Base-by-base conservation (phyloP, 176 grass and related monocot genomes). In the Avena atlantica region DNA sequence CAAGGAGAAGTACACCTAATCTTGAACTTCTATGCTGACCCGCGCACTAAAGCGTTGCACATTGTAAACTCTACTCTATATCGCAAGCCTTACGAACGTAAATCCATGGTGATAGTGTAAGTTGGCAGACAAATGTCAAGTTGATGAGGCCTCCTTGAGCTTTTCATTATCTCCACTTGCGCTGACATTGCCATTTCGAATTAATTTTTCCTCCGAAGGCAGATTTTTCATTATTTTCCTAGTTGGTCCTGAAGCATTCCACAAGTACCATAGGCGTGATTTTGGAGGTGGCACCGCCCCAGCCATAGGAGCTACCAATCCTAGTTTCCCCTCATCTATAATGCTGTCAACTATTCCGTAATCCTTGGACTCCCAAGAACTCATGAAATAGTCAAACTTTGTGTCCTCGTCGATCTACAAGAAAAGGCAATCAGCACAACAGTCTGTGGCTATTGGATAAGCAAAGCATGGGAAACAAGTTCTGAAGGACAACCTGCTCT, bases 301-400 rank as follows among this genome's bases (percentile, higher is more conserved):
- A 17, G 90, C 90, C 58, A 93, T 80, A 3, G 97, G 97, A 87
- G 94, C 97, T 66, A 98, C 87, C 53, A 98, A 90, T n/a, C 87
- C 92, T 0, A 63, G 85, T 85, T 96, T 98, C 14, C 90, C 97
- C 31, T 96, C 94, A 77, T 96, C 92, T 52, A 98, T 90, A 51
- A 98, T 78, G 12, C 50, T 78, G 78, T 96, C 97, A 78, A 96
- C 49, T 87, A 98, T 85, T 16, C 97, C 94, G 77, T 98, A 98
- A 80, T 94, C 94, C 87, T 98, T 94, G 47, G 97, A 94, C 87
- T 98, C 93, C 94, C 89, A 98, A 81, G 97, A 83, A 86, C 95
- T 94, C 97, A 96, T 98, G 85, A 96, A 98, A 83, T 93, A 88
- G 89, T 98, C 97, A 75, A 93, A 93, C 67, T 89, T 92, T 8